These are phyloP conservation scores for Blastosporella zonata DNA, from an alignment of 1,284 basidiomycete genomes.

Conservation along the genomic window DNA sequence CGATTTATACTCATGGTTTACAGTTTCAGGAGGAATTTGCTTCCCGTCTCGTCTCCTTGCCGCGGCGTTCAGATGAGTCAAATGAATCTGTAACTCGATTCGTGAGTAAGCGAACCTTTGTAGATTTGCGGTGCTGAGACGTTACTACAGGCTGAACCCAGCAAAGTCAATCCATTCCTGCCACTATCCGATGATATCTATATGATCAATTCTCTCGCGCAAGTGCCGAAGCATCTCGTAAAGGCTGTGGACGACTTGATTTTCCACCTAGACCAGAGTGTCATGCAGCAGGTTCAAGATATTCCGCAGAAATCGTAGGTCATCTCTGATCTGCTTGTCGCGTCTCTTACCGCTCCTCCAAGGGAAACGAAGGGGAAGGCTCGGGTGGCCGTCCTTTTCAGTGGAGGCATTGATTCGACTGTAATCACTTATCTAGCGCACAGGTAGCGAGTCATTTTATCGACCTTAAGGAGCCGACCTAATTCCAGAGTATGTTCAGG, in stretches of 20 bases:
- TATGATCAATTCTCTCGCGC: slow-evolving; percentile 33
- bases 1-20: neutral
- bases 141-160: slow-evolving; percentile 40
- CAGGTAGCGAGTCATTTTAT: slow-evolving; percentile 38
- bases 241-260: slow-evolving; percentile 52
- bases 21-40: slow-evolving; percentile 6
- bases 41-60: slow-evolving; percentile 17
- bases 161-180: slow-evolving; percentile 44
- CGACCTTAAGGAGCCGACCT: neutral
- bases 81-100: slow-evolving; percentile 14
- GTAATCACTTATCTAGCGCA: slow-evolving; percentile 80
- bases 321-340: neutral
- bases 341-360: slow-evolving; percentile 1
- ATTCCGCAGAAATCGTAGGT: slow-evolving; percentile 46
- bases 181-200: slow-evolving; percentile 46
- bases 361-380: slow-evolving; percentile 36
- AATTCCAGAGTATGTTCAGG: slow-evolving; percentile 46
- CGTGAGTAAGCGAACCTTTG: slow-evolving; percentile 22
- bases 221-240: slow-evolving; percentile 44
- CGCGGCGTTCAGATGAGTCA: slow-evolving; percentile 24
- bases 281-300: slow-evolving; percentile 56
- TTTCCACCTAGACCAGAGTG: slow-evolving; percentile 53
- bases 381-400: slow-evolving; percentile 87
- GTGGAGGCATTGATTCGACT: slow-evolving; percentile 94
- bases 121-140: neutral